Conservation (phyloP, 345 rosid genomes). For the Citrus reticulata region DNA sequence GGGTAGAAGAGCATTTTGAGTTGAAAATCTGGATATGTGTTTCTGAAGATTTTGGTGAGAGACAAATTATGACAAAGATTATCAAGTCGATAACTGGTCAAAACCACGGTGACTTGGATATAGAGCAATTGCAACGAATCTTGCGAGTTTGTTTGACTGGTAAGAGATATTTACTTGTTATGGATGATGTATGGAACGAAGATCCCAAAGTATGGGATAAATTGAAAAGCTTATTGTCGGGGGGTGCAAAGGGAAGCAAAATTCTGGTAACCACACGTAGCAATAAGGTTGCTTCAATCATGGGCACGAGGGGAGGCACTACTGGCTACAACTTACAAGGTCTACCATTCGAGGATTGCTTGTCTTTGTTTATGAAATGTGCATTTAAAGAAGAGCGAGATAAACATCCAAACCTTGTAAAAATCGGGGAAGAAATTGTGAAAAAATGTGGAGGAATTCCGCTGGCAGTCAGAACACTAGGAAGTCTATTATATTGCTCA, state of each 20-base stretch:
- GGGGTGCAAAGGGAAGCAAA: background rate
- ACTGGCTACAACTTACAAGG: background rate
- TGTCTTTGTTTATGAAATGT: background rate
- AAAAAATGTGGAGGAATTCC: slow-evolving; percentile 9
- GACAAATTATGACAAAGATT: too few species aligned
- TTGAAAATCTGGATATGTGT: too few species aligned
- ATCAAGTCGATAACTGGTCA: too few species aligned
- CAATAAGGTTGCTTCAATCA: background rate
- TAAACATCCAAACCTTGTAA: background rate
- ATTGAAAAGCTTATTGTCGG: too few species aligned
- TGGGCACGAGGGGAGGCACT: background rate
- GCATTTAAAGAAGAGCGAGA: background rate
- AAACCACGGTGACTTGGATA: background rate
- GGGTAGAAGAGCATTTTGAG: too few species aligned
- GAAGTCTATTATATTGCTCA: background rate
- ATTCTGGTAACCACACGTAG: slow-evolving; percentile 14
- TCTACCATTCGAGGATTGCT: background rate
- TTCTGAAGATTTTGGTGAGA: too few species aligned
- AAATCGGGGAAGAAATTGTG: slow-evolving; percentile 1
- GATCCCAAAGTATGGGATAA: background rate
- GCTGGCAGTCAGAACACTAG: slow-evolving; percentile 2
- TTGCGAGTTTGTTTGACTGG: background rate
- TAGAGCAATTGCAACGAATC: slow-evolving; percentile 13
- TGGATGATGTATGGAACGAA: slow-evolving; percentile 17
- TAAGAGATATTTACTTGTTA: slow-evolving; percentile 7